phyloP scores from a whole-genome alignment of 805 yeast genomes.

The Peterozyma toletana region DNA sequence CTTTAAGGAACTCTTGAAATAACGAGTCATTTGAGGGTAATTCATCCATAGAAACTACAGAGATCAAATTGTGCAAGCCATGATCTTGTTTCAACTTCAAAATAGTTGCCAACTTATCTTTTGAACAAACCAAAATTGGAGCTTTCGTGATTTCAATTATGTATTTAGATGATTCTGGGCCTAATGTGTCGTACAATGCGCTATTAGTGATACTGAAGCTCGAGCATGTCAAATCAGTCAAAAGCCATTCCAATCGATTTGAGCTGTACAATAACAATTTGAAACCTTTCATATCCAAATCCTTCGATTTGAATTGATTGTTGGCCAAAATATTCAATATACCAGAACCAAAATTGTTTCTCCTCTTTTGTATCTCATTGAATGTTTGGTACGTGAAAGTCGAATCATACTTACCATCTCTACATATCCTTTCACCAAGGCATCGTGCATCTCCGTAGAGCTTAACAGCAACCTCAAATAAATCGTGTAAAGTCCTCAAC shows the following conservation, averaged over 20 bases:
- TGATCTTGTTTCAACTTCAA: conserved; percentile 32
- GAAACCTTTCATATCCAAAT: conserved; percentile 19
- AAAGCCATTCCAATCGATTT: conserved; percentile 62
- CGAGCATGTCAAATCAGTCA: conserved; percentile 62
- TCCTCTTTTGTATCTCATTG: conserved; percentile 4
- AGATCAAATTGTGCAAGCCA: conserved; percentile 26
- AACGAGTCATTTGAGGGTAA: conserved; percentile 14
- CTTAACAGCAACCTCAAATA: conserved; percentile 35
- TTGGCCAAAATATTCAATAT: conserved; percentile 15
- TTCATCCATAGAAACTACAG: conserved; percentile 52
- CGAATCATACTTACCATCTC: conserved; percentile 12
- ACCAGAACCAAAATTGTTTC: conserved; percentile 15
- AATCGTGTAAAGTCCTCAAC: conserved; percentile 34
- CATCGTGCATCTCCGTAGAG: conserved; percentile 30
- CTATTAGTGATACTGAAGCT: conserved; percentile 48
- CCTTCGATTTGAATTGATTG: conserved; percentile 8
- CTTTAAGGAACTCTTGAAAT: conserved; percentile 19
- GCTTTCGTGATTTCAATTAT: conserved; percentile 56
- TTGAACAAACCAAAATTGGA: conserved; percentile 50
- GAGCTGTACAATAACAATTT: conserved; percentile 49
- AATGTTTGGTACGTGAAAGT: conserved; percentile 4
- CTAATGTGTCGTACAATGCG: conserved; percentile 50
- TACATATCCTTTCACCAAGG: conserved; percentile 35
- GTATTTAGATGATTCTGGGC: conserved; percentile 53
- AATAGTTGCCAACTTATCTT: conserved; percentile 39